Conservation (phyloP, 768 basidiomycete genomes). For the Pleurotus tuber-regium region DNA sequence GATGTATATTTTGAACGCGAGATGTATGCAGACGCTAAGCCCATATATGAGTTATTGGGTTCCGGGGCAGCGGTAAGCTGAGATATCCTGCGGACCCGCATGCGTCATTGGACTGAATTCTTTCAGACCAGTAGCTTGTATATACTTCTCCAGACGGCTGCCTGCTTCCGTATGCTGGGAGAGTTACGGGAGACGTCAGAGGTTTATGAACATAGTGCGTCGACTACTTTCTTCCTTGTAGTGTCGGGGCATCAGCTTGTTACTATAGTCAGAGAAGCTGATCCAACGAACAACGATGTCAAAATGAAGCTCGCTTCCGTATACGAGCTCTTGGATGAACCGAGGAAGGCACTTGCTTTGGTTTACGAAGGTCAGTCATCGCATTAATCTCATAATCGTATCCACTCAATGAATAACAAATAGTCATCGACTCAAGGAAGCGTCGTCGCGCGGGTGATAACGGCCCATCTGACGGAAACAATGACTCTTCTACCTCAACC, state of each 20-base stretch:
- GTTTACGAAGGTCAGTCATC: conserved; percentile 69
- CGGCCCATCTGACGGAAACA: conserved; percentile 17
- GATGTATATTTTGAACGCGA: conserved; percentile 79
- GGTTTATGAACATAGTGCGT: conserved; percentile 77
- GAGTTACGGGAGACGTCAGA: conserved; percentile 76
- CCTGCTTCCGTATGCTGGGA: conserved; percentile 76
- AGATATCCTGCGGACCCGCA: conserved; percentile 20
- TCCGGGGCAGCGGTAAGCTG: conserved; percentile 69
- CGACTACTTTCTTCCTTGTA: not conserved
- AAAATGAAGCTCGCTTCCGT: conserved; percentile 91
- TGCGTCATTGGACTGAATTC: not conserved
- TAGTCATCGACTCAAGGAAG: conserved; percentile 62
- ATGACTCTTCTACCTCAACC: not conserved
- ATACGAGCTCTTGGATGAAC: conserved; percentile 81
- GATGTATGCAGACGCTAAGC: conserved; percentile 75
- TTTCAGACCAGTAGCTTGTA: conserved; percentile 71
- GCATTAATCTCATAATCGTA: not conserved
- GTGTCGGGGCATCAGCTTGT: not conserved
- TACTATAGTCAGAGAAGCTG: conserved; percentile 62
- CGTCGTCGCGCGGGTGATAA: conserved; percentile 33
- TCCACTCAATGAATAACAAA: too few species aligned
- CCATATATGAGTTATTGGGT: conserved; percentile 78
- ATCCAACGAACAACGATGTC: conserved; percentile 75
- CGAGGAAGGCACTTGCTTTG: conserved; percentile 77
- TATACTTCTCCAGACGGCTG: conserved; percentile 73